Evolutionary conservation across 2,329 filamentous ascomycete species (phyloP).

Genomic region (Thielaviopsis ethacetica): DNA sequence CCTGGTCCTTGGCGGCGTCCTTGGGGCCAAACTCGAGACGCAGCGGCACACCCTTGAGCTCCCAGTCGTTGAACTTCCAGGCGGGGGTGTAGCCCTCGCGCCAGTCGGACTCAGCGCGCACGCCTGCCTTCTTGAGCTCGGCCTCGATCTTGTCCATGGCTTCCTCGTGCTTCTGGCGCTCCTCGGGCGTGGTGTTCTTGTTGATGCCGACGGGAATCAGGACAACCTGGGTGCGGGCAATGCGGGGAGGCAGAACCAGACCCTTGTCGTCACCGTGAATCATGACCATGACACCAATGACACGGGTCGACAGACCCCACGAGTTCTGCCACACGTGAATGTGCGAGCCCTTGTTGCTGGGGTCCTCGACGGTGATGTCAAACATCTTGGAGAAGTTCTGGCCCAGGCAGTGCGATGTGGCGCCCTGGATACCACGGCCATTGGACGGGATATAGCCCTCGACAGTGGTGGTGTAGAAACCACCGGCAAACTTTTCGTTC

Average conservation of each 20-base stretch:
- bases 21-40: conserved; percentile 93
- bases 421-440: conserved; percentile 90
- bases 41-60: conserved; percentile 86
- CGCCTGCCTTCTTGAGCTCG: conserved; percentile 52
- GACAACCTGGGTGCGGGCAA: conserved; percentile 72
- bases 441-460: conserved; percentile 95
- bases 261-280: conserved; percentile 94
- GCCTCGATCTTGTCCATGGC: conserved; percentile 56
- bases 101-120: conserved; percentile 68
- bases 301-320: conserved; percentile 93
- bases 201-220: conserved; percentile 88
- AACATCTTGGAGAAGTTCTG: conserved; percentile 99
- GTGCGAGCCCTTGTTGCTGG: conserved; percentile 60
- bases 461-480: conserved; percentile 89
- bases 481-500: conserved; percentile 95
- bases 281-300: conserved; percentile 98
- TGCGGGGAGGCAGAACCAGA: conserved; percentile 78
- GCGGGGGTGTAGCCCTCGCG: conserved; percentile 86
- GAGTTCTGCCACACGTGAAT: conserved; percentile 96
- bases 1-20: conserved; percentile 70
- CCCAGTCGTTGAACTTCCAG: conserved; percentile 99
- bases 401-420: conserved; percentile 82
- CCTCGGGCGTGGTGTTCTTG: conserved; percentile 69
- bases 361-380: conserved; percentile 92
- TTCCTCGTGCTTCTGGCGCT: conserved; percentile 57